A percentile compares a stretch with the other conserved stretches of the same genome.
These are phyloP conservation scores for Saccharomyces hybrid DNA, from an alignment of 1,139 yeast genomes.

Conservation along the genomic window DNA sequence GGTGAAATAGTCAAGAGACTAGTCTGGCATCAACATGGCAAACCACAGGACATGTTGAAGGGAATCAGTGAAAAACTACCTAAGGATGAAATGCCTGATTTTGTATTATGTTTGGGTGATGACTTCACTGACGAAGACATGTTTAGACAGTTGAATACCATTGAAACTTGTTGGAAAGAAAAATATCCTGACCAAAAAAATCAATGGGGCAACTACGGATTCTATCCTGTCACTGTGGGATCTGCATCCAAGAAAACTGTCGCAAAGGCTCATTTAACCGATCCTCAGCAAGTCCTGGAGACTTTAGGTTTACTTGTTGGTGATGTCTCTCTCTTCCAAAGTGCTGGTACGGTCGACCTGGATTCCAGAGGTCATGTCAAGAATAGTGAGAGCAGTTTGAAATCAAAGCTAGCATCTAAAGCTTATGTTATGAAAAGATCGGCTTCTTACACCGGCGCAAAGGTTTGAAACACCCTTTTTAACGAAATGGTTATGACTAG, in stretches of 20 bases:
- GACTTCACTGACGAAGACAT: constrained; percentile 97
- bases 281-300: constrained; percentile 80
- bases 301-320: constrained; percentile 77
- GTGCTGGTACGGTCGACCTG: constrained; percentile 65
- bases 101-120: constrained; percentile 86
- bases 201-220: constrained; percentile 49
- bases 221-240: constrained; percentile 89
- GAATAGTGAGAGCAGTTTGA: constrained; percentile 34
- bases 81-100: constrained; percentile 59
- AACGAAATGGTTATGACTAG: constrained; percentile 3
- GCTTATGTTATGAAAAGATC: constrained; percentile 28
- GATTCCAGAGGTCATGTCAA: constrained; percentile 65
- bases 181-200: constrained; percentile 35
- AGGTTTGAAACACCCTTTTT: neutral
- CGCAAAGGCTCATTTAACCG: constrained; percentile 82
- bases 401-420: constrained; percentile 27
- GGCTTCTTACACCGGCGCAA: constrained; percentile 12
- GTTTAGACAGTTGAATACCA: constrained; percentile 67
- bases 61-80: constrained; percentile 35
- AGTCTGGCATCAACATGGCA: constrained; percentile 55
- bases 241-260: constrained; percentile 86
- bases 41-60: constrained; percentile 31
- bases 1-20: constrained; percentile 90
- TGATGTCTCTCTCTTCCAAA: constrained; percentile 64
- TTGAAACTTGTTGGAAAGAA: constrained; percentile 43